A percentile compares a stretch with the other conserved stretches of the same genome.
Evolutionary conservation across 306 rosid genomes (phyloP).

Genomic region (Begonia masoniana): DNA sequence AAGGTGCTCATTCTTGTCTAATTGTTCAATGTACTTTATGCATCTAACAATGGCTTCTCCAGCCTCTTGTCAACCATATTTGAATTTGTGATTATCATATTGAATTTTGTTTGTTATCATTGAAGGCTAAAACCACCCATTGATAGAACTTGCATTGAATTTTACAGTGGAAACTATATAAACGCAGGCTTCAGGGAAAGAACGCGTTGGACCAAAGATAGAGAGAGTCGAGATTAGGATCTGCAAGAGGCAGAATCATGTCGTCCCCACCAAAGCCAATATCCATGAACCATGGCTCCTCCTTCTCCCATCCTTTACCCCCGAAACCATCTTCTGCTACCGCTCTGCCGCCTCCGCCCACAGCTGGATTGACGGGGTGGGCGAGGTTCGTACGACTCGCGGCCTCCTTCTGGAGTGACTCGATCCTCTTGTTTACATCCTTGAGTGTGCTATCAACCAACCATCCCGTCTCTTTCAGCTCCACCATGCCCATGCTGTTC

Average conservation of each 20-base stretch:
- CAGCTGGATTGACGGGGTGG: background rate
- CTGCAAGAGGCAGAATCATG: constrained; percentile 6
- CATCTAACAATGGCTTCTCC: too few species aligned
- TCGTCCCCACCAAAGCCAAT: constrained; percentile 14
- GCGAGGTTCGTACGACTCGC: background rate
- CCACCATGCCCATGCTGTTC: constrained; percentile 5
- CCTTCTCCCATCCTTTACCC: too few species aligned
- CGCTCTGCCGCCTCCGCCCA: background rate
- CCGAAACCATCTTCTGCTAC: background rate
- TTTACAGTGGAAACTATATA: background rate
- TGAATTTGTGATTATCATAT: too few species aligned
- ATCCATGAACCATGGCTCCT: constrained; percentile 3
- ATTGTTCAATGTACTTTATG: too few species aligned
- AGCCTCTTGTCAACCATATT: too few species aligned
- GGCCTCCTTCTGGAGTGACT: background rate
- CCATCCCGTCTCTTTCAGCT: constrained; percentile 20
- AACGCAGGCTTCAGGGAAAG: constrained; percentile 6
- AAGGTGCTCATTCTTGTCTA: too few species aligned
- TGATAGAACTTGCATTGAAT: too few species aligned
- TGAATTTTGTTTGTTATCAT: too few species aligned
- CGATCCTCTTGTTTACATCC: constrained; percentile 9
- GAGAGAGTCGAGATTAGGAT: constrained; percentile 4
- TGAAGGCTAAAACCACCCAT: too few species aligned
- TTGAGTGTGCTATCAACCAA: constrained; percentile 16
- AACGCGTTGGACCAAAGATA: constrained; percentile 10